These are phyloP conservation scores for Mentha longifolia DNA, from an alignment of 257 asterid species.

Conservation along the genomic window DNA sequence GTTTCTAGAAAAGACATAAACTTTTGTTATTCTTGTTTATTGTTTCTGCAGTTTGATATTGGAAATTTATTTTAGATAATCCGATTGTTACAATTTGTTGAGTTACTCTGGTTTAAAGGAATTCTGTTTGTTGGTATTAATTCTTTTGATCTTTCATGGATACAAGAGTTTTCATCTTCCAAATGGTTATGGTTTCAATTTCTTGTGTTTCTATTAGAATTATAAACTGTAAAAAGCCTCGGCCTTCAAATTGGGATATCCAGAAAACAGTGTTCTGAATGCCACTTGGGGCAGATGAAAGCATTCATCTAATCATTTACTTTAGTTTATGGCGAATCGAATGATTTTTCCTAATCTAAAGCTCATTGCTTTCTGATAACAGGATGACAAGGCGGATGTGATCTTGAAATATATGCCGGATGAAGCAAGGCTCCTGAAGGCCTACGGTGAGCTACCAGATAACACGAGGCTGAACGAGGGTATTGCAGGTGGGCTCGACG, in stretches of 20 bases:
- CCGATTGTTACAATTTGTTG: background rate
- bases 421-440: conserved; percentile 91
- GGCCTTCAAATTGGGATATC: background rate
- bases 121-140: background rate
- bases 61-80: background rate
- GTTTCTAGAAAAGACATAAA: background rate
- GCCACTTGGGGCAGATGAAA: background rate
- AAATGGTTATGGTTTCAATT: background rate
- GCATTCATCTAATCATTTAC: background rate
- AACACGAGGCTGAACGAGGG: conserved; percentile 84
- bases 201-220: background rate
- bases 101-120: background rate
- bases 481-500: conserved; percentile 69
- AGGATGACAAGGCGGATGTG: conserved; percentile 98
- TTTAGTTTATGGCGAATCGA: conserved; percentile 4
- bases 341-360: background rate
- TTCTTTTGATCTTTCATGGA: background rate
- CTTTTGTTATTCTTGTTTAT: background rate
- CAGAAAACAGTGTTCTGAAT: background rate
- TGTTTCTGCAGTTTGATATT: background rate
- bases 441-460: conserved; percentile 94
- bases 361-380: background rate
- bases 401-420: conserved; percentile 91
- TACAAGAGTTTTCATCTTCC: background rate
- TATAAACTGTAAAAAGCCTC: background rate